Percentiles rank a stretch among this genome's conserved stretches.
These are phyloP conservation scores for Backusella macrospora DNA, from an alignment of 192 early-diverging fungal species.

Conservation along the genomic window DNA sequence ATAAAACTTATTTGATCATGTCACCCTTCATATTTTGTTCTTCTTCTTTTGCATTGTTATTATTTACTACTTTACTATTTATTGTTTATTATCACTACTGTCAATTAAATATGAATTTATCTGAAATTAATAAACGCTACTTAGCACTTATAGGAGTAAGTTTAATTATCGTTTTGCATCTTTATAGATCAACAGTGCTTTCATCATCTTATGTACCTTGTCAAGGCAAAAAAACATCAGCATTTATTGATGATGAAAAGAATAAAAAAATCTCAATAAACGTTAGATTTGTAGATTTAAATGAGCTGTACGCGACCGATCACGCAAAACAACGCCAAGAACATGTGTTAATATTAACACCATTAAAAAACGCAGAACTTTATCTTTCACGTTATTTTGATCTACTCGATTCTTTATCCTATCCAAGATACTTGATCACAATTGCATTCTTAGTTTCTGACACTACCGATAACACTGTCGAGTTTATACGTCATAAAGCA, in stretches of 20 bases:
- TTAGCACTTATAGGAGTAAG: not conserved
- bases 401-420: conserved; percentile 48
- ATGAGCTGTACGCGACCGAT: conserved; percentile 18
- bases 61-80: not conserved
- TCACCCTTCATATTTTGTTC: not conserved
- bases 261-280: not conserved
- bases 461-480: conserved; percentile 54
- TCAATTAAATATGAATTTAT: not conserved
- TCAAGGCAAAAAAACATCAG: not conserved
- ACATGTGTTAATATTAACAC: conserved; percentile 55
- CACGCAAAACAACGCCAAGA: conserved; percentile 24
- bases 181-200: not conserved
- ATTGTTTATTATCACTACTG: too few species aligned
- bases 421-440: conserved; percentile 52
- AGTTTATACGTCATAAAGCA: conserved; percentile 44
- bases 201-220: not conserved
- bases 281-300: conserved; percentile 25
- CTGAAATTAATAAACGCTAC: conserved; percentile 1
- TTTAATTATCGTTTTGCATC: not conserved
- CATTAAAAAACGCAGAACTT: conserved; percentile 56
- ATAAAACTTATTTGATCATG: not conserved
- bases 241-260: not conserved
- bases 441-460: conserved; percentile 61
- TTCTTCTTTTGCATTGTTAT: not conserved
- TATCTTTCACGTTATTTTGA: conserved; percentile 60